Base-by-base conservation (phyloP, 345 rosid species). In the Acer campestre region DNA sequence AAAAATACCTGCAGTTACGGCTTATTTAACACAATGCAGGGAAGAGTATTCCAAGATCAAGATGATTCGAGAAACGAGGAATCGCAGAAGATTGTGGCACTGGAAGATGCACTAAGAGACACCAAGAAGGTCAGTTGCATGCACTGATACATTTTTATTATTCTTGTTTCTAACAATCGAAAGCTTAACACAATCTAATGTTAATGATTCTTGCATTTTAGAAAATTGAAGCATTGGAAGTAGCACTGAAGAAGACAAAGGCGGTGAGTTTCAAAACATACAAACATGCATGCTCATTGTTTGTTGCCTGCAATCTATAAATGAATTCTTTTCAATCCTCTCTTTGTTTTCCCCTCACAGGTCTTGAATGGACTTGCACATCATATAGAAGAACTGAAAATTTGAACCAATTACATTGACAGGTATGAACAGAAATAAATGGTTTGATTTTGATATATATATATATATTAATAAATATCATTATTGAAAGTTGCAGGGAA, bases 211-310 rank as follows among this genome's bases (percentile, higher is more conserved):
- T 66, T 66, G 13, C 38, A 46, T 35, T 18, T 68, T 84, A 84
- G 89, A 82, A 83, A 82, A 78, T 85, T 42, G 82, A 78, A 51
- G 88, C 82, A 55, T 40, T 85, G 75, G 89, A 86, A 82, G 85
- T 71, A 65, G 83, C 87, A 16, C 79, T 88, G 9, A 73, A 83
- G 68, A 77, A 79, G 68, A 80, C 85, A 72, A 88, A 82, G 85
- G 72, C 9, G 75, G 90, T 85, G 25, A 83, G 81, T 56, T 68
- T 38, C n/a, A 2, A 76, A 48, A 42, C 73, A 14, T 65, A 35
- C 17, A n/a, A 61, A 35, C 17, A 11, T 70, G 20, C 17, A 11
- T 70, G 20, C 51, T 56, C 10, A 3, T 55, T 40, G 3, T 44
- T 71, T 40, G 3, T 44, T 71, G 46, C 27, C 72, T 38, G 3